A percentile compares a stretch with the other conserved stretches of the same genome.
Evolutionary conservation across 257 asterid species (phyloP).

Genomic region (Forsythia suspensa): DNA sequence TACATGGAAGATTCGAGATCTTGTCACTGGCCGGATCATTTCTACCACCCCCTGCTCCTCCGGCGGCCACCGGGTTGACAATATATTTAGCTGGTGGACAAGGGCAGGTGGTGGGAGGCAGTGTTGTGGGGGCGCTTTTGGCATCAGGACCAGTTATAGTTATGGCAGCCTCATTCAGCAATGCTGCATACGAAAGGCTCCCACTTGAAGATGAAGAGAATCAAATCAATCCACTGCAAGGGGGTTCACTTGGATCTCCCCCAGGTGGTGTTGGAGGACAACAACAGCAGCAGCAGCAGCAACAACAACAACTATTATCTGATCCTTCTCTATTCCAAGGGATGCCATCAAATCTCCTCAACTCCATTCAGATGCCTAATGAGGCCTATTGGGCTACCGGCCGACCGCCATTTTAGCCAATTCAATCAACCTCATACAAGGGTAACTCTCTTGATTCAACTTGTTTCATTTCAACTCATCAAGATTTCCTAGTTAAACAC

Average conservation of each 20-base stretch:
- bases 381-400: slow-evolving; percentile 72
- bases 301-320: slow-evolving; percentile 24
- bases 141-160: slow-evolving; percentile 85
- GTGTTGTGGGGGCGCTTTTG: slow-evolving; percentile 78
- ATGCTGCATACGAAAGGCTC: slow-evolving; percentile 86
- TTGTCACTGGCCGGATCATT: slow-evolving; percentile 74
- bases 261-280: slow-evolving; percentile 23
- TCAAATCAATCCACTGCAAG: slow-evolving; percentile 30
- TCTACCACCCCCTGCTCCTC: slow-evolving; percentile 91
- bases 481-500: background rate
- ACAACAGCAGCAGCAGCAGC: slow-evolving; percentile 29
- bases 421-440: background rate
- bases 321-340: slow-evolving; percentile 67
- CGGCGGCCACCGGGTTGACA: slow-evolving; percentile 69
- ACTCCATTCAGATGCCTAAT: slow-evolving; percentile 55
- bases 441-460: slow-evolving; percentile 22
- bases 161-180: slow-evolving; percentile 93
- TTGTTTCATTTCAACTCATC: slow-evolving; percentile 10
- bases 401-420: slow-evolving; percentile 51
- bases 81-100: slow-evolving; percentile 86
- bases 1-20: slow-evolving; percentile 89
- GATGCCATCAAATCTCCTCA: slow-evolving; percentile 52
- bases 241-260: slow-evolving; percentile 36
- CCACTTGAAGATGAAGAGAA: slow-evolving; percentile 78
- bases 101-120: slow-evolving; percentile 94